Conservation (phyloP, 2,329 filamentous ascomycete genomes). For the Cytospora mali region DNA sequence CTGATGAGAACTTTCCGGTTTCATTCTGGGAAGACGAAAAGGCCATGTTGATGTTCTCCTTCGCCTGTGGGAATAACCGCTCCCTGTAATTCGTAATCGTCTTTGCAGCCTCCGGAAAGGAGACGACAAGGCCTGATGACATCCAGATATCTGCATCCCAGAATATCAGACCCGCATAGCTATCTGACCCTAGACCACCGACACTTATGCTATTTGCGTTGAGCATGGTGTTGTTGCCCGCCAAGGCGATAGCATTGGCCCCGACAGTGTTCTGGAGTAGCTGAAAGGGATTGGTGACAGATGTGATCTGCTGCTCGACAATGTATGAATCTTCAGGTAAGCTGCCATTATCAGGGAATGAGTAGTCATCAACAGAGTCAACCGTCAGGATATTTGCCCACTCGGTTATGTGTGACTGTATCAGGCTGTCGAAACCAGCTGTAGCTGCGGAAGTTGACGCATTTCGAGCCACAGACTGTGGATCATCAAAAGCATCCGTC, state of each 20-base stretch:
- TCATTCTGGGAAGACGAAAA: conserved; percentile 48
- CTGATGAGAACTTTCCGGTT: conserved; percentile 38
- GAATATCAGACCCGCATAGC: conserved; percentile 24
- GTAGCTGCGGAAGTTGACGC: conserved; percentile 52
- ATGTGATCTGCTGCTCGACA: conserved; percentile 54
- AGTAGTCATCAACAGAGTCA: conserved; percentile 65
- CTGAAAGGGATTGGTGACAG: conserved; percentile 59
- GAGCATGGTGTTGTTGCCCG: conserved; percentile 39
- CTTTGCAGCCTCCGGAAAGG: conserved; percentile 23
- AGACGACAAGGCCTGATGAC: conserved; percentile 15
- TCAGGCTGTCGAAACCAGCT: conserved; percentile 56
- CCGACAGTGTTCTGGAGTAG: conserved; percentile 54
- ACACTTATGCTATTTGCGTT: conserved; percentile 32
- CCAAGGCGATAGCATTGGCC: conserved; percentile 46
- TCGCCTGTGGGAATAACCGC: conserved; percentile 21
- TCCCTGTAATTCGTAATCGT: conserved; percentile 19
- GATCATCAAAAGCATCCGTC: conserved; percentile 65
- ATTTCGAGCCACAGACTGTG: conserved; percentile 55
- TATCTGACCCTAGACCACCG: conserved; percentile 36
- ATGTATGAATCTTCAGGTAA: conserved; percentile 60
- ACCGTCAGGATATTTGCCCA: conserved; percentile 65
- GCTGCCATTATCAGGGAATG: conserved; percentile 52
- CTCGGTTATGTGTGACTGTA: conserved; percentile 59
- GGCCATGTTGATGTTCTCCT: conserved; percentile 23
- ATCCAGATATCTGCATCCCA: conserved; percentile 29